These are phyloP conservation scores for Pseudocercospora crystallina DNA, from an alignment of 2,329 filamentous ascomycete species.

Conservation along the genomic window DNA sequence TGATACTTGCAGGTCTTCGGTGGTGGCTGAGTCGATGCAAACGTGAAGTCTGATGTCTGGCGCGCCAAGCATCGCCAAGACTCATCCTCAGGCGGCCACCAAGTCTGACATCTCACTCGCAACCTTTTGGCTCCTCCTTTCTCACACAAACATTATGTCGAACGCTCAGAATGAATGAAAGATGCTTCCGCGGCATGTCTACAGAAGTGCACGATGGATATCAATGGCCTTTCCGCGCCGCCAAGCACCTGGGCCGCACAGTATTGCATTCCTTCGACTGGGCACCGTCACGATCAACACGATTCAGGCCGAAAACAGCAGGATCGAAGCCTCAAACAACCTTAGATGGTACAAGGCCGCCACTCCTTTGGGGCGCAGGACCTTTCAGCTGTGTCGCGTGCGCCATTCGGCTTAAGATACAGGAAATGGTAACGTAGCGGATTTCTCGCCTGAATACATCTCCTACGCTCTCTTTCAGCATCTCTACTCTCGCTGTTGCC, in stretches of 20 bases:
- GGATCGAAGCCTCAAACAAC: neutral
- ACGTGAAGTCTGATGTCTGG: no score
- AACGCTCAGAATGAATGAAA: no score
- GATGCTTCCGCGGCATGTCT: no score
- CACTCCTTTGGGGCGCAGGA: neutral
- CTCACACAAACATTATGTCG: no score
- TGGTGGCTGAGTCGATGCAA: no score
- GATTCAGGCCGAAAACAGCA: constrained; percentile 1
- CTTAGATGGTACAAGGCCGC: neutral
- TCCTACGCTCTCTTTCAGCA: neutral
- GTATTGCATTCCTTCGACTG: neutral
- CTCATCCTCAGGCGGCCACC: no score
- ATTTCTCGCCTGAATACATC: neutral
- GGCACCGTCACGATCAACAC: constrained; percentile 5
- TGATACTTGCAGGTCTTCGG: no score
- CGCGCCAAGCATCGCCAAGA: no score
- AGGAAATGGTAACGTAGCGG: neutral
- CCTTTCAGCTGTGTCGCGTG: constrained; percentile 1
- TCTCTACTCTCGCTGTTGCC: neutral
- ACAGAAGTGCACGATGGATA: no score
- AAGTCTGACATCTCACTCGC: no score
- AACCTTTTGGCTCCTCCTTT: no score
- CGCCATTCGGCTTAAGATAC: neutral
- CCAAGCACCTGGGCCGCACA: neutral
- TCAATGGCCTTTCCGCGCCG: neutral